phyloP scores from a whole-genome alignment of 805 yeast genomes.

The Dipodascopsis uninucleata region DNA sequence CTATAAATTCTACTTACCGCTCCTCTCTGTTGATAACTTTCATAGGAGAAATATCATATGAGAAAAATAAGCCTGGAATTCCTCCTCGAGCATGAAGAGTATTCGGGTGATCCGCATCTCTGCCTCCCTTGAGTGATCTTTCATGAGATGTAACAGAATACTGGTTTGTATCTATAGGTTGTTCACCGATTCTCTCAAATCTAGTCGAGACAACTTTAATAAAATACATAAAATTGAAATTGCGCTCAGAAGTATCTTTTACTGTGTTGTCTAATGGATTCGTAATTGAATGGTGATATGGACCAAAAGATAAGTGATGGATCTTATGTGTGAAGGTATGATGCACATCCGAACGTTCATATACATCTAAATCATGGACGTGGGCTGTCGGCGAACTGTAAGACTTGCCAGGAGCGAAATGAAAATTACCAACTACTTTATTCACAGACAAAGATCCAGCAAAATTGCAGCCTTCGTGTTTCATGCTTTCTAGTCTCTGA shows the following conservation, averaged over 20 bases:
- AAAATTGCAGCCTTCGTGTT: slow-evolving; percentile 84
- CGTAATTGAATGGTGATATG: slow-evolving; percentile 34
- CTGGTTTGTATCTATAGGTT: slow-evolving; percentile 71
- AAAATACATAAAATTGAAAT: slow-evolving; percentile 69
- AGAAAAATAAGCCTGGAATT: slow-evolving; percentile 80
- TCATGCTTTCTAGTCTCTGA: slow-evolving; percentile 50
- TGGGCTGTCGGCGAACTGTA: slow-evolving; percentile 57
- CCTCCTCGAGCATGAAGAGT: slow-evolving; percentile 75
- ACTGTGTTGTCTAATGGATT: slow-evolving; percentile 54
- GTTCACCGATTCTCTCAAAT: slow-evolving; percentile 59
- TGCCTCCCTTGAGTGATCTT: slow-evolving; percentile 79
- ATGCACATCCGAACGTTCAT: slow-evolving; percentile 46
- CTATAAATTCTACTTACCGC: slow-evolving; percentile 22
- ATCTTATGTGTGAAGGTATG: slow-evolving; percentile 75
- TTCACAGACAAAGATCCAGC: slow-evolving; percentile 75
- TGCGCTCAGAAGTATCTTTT: slow-evolving; percentile 34
- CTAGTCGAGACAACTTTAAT: slow-evolving; percentile 88
- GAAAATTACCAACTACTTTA: slow-evolving; percentile 85
- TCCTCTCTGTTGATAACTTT: slow-evolving; percentile 82
- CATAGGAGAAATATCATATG: slow-evolving; percentile 89
- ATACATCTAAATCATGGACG: slow-evolving; percentile 80
- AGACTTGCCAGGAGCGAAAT: slow-evolving; percentile 93
- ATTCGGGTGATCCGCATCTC: slow-evolving; percentile 86
- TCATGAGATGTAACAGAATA: slow-evolving; percentile 85
- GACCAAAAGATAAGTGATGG: slow-evolving; percentile 81